Conservation (phyloP, 2,329 filamentous ascomycete genomes). For the Aspergillus floridensis region DNA sequence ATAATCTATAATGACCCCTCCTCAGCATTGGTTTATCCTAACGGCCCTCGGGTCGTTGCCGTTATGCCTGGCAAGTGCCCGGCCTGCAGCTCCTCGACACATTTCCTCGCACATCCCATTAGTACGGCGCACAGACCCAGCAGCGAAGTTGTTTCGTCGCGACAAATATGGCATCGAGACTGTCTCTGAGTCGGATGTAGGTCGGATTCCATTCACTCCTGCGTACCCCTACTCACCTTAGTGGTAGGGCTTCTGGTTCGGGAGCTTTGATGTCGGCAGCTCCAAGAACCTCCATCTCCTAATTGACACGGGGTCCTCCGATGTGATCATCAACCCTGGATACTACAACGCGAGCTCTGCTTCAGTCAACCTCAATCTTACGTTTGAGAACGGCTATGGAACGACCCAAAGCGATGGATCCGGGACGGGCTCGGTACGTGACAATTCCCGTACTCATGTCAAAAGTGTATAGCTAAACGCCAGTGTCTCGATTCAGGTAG, state of each 20-base stretch:
- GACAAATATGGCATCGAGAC: not conserved
- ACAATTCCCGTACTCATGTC: too few relatives aligned
- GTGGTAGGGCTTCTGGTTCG: slow-evolving; percentile 5
- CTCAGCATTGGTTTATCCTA: not conserved
- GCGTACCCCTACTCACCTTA: not conserved
- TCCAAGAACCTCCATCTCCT: too few relatives aligned
- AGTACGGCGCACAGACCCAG: not conserved
- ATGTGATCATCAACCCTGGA: slow-evolving; percentile 1
- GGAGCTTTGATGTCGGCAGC: not conserved
- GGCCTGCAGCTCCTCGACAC: not conserved
- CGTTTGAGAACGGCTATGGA: slow-evolving; percentile 3
- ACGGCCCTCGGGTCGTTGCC: not conserved
- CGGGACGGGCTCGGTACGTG: slow-evolving; percentile 2
- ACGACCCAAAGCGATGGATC: slow-evolving; percentile 4
- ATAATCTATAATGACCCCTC: not conserved
- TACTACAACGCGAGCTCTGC: not conserved
- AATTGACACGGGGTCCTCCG: too few relatives aligned
- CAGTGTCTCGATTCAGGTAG: not conserved
- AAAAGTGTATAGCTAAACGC: too few relatives aligned
- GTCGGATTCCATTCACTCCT: not conserved
- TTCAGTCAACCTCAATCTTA: not conserved
- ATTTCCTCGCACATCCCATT: not conserved
- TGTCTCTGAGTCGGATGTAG: not conserved
- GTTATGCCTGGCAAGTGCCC: too few relatives aligned
- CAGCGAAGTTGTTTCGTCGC: not conserved